Base-by-base conservation (phyloP, 805 yeast species). In the Pichia membranifaciens region DNA sequence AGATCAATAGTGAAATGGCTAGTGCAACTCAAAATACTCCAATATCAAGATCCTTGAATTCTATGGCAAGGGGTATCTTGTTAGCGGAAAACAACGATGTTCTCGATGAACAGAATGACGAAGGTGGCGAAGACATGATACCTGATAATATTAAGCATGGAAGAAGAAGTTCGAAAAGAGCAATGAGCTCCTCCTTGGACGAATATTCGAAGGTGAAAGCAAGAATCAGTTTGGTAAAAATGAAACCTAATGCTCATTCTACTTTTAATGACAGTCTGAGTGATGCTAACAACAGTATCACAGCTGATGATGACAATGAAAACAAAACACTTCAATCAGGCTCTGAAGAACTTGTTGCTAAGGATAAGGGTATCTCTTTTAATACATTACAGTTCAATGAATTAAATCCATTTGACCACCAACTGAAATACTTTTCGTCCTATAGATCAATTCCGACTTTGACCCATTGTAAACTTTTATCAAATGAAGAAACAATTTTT, bases 181-280 rank as follows among this genome's bases (percentile, higher is more conserved):
- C 64, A 10, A 62, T 60, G 41, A 59, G 64, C 29, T 58, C 62
- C 3, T 55, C 65, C 1, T 51, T 54, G 9, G 67, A 60, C 28
- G 67, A 62, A 34, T 45, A 58, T 36, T 60, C 56, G 22, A 60
- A 59, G 38, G 46, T 56, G 15, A 53, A 64, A 31, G 49, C 64
- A 9, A 53, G 64, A 47, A 49, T 62, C 20, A 41, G 38, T 18
- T 33, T 35, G 21, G 49, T 37, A 29, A 21, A 38, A 23, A 36
- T 38, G 16, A 44, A 35, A 41, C 17, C 18, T 12, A 29, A 28
- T 20, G 10, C 29, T n/a, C 12, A 28, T 18, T 21, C 15, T 7
- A 13, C 21, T 12, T 16, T 6, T 29, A 17, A 29, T 40, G 17
- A n/a, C 17, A 13, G 15, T 17, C 34, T 23, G 12, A 18, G 10